A percentile compares a stretch with the other conserved stretches of the same genome.
Evolutionary conservation across 1,284 basidiomycete genomes (phyloP).

Genomic region (Exobasidium rhododendri): DNA sequence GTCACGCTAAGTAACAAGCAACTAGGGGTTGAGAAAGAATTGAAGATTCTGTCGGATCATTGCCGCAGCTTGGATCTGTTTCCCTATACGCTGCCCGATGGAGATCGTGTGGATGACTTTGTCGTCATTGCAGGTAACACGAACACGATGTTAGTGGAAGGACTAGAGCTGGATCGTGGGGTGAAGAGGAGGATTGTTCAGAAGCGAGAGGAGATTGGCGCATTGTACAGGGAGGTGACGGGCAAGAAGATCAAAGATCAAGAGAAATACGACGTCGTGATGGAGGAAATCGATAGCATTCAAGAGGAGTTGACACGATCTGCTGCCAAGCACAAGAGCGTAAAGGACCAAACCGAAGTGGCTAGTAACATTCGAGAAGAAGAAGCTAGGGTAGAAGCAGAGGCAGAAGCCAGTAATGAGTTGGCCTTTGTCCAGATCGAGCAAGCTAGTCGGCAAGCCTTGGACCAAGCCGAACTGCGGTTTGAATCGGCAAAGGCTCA

Average conservation of each 20-base stretch:
- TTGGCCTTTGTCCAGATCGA: slow-evolving; percentile 1
- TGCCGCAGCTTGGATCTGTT: not conserved
- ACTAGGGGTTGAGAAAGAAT: slow-evolving; percentile 40
- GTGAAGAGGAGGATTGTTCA: not conserved
- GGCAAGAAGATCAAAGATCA: slow-evolving; percentile 3
- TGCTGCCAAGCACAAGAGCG: not conserved
- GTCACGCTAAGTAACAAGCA: slow-evolving; percentile 44
- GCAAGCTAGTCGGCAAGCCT: not conserved
- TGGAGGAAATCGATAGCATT: slow-evolving; percentile 1
- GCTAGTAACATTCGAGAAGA: not conserved
- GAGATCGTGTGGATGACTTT: not conserved
- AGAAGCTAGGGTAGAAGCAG: not conserved
- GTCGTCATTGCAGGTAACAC: not conserved
- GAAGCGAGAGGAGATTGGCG: slow-evolving; percentile 1
- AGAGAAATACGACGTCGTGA: not conserved
- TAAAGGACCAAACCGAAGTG: not conserved
- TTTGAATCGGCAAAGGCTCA: slow-evolving; percentile 2
- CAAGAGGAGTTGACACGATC: not conserved
- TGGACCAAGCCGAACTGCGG: not conserved
- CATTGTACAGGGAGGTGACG: not conserved
- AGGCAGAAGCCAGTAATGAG: not conserved
- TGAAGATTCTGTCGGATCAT: slow-evolving; percentile 29
- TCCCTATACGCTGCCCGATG: not conserved
- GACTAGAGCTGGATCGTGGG: not conserved
- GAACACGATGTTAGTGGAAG: slow-evolving; percentile 1